Evolutionary conservation across 148 eudicot genomes (phyloP).

Genomic region (Camellia sinensis): DNA sequence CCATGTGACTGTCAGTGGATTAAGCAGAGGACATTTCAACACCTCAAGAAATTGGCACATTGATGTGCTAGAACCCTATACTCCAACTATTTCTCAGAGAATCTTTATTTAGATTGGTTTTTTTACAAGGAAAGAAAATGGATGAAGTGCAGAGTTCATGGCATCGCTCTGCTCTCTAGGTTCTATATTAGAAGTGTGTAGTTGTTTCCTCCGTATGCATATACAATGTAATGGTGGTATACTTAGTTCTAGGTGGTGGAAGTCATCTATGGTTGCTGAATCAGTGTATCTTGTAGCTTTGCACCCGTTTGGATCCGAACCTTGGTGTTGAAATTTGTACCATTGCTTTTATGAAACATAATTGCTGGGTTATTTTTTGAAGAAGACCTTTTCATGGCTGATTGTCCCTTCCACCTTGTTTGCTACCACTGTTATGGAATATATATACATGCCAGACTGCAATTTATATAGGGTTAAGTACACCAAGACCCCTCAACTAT

Average conservation of each 20-base stretch:
- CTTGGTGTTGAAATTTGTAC: not conserved
- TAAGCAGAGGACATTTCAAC: slow-evolving; percentile 66
- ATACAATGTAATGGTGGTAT: not conserved
- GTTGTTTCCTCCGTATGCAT: not conserved
- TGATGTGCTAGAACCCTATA: slow-evolving; percentile 10
- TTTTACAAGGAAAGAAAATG: not conserved
- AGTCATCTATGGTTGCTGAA: slow-evolving; percentile 1
- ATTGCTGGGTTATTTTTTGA: not conserved
- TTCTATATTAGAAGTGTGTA: not conserved
- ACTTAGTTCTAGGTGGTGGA: not conserved
- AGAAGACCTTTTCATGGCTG: not conserved
- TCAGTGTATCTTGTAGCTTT: not conserved
- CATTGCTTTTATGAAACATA: not conserved
- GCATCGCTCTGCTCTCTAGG: not conserved
- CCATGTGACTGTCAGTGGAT: slow-evolving; percentile 92
- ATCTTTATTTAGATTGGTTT: not conserved
- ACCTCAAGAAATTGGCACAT: slow-evolving; percentile 70
- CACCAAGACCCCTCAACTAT: too few species aligned
- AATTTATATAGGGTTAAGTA: too few species aligned
- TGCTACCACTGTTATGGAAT: too few species aligned
- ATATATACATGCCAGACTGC: too few species aligned
- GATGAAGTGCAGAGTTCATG: not conserved
- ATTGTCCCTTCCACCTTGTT: not conserved
- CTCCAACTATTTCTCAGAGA: not conserved
- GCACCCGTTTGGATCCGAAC: not conserved